A percentile compares a stretch with the other conserved stretches of the same genome.
phyloP scores from a whole-genome alignment of 345 rosid species.

The Lenwebbia sp. region DNA sequence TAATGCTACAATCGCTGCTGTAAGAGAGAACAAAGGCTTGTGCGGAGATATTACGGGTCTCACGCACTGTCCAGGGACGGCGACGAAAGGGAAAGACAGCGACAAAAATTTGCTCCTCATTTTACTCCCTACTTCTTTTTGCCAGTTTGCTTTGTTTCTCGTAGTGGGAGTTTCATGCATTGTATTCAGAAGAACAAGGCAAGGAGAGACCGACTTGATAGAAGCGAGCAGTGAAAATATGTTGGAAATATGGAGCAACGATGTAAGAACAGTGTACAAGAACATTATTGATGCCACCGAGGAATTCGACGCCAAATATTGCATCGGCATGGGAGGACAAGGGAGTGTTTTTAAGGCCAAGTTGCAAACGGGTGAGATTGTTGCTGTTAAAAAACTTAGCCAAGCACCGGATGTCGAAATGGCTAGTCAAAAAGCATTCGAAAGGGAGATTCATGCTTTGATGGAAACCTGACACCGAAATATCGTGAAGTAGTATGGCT shows the following conservation, averaged over 20 bases:
- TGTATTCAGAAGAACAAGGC: not conserved
- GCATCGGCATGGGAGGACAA: conserved; percentile 9
- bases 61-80: not conserved
- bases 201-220: not conserved
- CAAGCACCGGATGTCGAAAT: not conserved
- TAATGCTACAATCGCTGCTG: not conserved
- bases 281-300: conserved; percentile 6
- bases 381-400: conserved; percentile 17
- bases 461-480: conserved; percentile 15
- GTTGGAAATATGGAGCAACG: not conserved
- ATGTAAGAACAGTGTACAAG: conserved; percentile 2
- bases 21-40: conserved; percentile 6
- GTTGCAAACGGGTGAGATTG: not conserved
- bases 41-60: conserved; percentile 9
- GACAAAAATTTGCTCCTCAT: not conserved
- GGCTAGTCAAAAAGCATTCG: not conserved
- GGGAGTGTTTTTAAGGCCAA: conserved; percentile 19
- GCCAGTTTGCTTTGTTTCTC: not conserved
- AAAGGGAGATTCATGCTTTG: conserved; percentile 14
- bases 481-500: conserved; percentile 18
- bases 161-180: not conserved
- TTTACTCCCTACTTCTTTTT: not conserved
- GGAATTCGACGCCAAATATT: not conserved
- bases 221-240: not conserved
- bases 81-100: not conserved